phyloP scores from a whole-genome alignment of 1,284 basidiomycete genomes.

The Filobasidium uniguttulatum region DNA sequence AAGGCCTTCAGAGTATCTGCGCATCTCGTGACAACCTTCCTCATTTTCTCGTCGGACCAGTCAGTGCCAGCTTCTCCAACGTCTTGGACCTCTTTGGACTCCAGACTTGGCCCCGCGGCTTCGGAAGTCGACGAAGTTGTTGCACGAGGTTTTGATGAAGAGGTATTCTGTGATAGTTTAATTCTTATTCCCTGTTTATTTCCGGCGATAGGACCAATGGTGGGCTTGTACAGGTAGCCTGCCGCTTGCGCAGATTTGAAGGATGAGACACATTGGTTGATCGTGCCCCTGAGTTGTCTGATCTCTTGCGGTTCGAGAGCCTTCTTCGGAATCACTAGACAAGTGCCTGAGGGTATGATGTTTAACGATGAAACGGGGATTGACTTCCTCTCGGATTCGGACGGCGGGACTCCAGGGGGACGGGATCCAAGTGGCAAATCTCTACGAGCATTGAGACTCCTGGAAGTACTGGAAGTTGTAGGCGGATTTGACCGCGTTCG shows the following conservation, averaged over 20 bases:
- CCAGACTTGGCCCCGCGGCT: not conserved
- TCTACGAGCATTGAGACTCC: not conserved
- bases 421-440: not conserved
- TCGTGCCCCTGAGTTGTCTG: constrained; percentile 14
- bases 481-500: no score
- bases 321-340: not conserved
- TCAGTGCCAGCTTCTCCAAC: constrained; percentile 3
- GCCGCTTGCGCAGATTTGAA: constrained; percentile 13
- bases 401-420: not conserved
- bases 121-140: not conserved
- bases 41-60: constrained; percentile 18
- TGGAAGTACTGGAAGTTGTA: not conserved
- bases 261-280: constrained; percentile 15
- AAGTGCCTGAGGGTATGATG: not conserved
- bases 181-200: no score
- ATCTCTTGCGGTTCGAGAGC: not conserved
- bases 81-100: not conserved
- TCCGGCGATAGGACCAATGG: not conserved
- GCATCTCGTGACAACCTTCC: constrained; percentile 5
- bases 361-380: not conserved
- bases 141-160: not conserved
- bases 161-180: no score
- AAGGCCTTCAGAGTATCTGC: constrained; percentile 10
- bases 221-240: constrained; percentile 15
- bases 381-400: not conserved